Evolutionary conservation across 345 rosid genomes (phyloP).

Genomic region (Hevea brasiliensis): DNA sequence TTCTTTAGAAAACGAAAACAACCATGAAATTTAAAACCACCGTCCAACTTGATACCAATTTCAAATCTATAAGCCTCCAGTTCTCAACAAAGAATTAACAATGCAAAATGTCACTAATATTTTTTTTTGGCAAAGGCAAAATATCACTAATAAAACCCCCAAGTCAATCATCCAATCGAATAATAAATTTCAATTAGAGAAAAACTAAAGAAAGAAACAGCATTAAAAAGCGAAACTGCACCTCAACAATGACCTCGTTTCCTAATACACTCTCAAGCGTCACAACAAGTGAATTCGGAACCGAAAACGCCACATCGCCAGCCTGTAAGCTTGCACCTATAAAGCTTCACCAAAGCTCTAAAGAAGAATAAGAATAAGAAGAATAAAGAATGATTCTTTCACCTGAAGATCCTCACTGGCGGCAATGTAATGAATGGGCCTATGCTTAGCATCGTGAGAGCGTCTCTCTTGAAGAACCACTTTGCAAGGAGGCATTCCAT

Average conservation of each 20-base stretch:
- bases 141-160: neutral
- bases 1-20: no score
- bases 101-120: neutral
- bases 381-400: neutral
- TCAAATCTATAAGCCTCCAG: neutral
- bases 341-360: neutral
- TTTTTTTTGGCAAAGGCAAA: no score
- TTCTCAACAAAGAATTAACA: neutral
- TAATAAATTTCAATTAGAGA: neutral
- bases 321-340: constrained; percentile 38
- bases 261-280: constrained; percentile 96
- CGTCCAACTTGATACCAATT: neutral
- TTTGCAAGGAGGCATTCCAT: constrained; percentile 87
- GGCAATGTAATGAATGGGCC: constrained; percentile 84
- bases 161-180: neutral
- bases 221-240: constrained; percentile 19
- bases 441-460: constrained; percentile 58
- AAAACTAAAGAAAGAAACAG: neutral
- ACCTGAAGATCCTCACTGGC: constrained; percentile 92
- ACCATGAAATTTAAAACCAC: neutral
- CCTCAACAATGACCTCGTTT: constrained; percentile 86
- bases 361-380: constrained; percentile 9
- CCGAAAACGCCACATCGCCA: constrained; percentile 84
- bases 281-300: constrained; percentile 82
- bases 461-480: constrained; percentile 75